These are phyloP conservation scores for Pichia insulana DNA, from an alignment of 805 yeast species.

Conservation along the genomic window DNA sequence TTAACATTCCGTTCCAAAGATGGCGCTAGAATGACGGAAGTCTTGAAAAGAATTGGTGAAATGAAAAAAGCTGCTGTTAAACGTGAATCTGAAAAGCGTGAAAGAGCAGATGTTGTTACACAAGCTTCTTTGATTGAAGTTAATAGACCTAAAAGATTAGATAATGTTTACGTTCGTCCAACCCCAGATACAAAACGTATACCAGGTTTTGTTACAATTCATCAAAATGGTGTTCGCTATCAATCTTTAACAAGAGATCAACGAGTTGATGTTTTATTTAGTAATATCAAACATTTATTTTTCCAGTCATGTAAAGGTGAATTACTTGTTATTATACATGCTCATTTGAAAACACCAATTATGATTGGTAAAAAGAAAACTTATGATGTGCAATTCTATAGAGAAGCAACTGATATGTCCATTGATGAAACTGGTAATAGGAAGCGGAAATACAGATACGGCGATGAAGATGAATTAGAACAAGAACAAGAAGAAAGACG, in stretches of 20 bases:
- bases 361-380: slow-evolving; percentile 95
- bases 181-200: slow-evolving; percentile 95
- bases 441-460: slow-evolving; percentile 77
- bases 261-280: slow-evolving; percentile 76
- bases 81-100: slow-evolving; percentile 84
- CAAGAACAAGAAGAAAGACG: slow-evolving; percentile 98
- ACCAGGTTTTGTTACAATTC: slow-evolving; percentile 84
- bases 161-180: slow-evolving; percentile 85
- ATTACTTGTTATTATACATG: slow-evolving; percentile 82
- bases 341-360: slow-evolving; percentile 85
- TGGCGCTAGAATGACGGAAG: slow-evolving; percentile 83
- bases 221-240: slow-evolving; percentile 92
- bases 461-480: slow-evolving; percentile 97
- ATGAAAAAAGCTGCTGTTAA: slow-evolving; percentile 86
- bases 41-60: slow-evolving; percentile 81
- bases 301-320: slow-evolving; percentile 97
- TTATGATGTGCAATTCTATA: slow-evolving; percentile 88
- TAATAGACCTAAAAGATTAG: slow-evolving; percentile 79
- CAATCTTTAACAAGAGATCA: slow-evolving; percentile 85
- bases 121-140: slow-evolving; percentile 84
- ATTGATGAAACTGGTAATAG: slow-evolving; percentile 97
- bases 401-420: slow-evolving; percentile 93
- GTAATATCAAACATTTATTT: slow-evolving; percentile 86
- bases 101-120: slow-evolving; percentile 85
- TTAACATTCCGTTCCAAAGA: slow-evolving; percentile 85